Base-by-base conservation (phyloP, 495 filamentous ascomycete genomes). In the Xylaria bambusicola region DNA sequence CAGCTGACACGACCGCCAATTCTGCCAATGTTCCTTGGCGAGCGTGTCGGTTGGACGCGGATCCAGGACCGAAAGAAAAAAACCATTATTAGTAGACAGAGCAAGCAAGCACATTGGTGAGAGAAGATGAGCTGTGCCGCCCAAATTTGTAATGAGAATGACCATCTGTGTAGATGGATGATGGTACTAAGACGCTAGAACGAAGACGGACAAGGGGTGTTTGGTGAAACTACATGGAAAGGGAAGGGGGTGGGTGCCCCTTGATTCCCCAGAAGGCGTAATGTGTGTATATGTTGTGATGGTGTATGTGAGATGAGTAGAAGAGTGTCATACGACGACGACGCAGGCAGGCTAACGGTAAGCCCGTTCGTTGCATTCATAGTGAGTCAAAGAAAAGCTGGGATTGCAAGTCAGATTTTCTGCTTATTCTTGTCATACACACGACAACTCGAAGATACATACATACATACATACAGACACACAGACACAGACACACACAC, bases 81-180 rank as follows among this genome's bases (percentile, higher is more conserved):
- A n/a, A n/a, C n/a, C n/a, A n/a, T n/a, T n/a, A n/a, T n/a, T n/a
- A n/a, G n/a, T n/a, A n/a, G n/a, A n/a, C n/a, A n/a, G n/a, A n/a
- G n/a, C n/a, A n/a, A n/a, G n/a, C n/a, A n/a, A n/a, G n/a, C n/a
- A n/a, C n/a, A n/a, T n/a, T 33, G 29, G 5, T 33, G 29, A 33
- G 36, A 3, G 26, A 31, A 7, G 17, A 20, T 21, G 33, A 27
- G 31, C 42, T 23, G 29, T 47, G 53, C 26, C 12, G n/a, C n/a
- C n/a, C n/a, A n/a, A 23, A 40, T 52, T 52, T 52, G 50, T 41
- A 40, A 52, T 52, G 27, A 17, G 33, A 40, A 51, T 15, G 29
- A 23, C 31, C n/a, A n/a, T 6, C 29, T 56, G 31, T 36, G 24
- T 1, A 36, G 49, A 38, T 33, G 3, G 27, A 21, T 35, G 8